Base-by-base conservation (phyloP, 75 land plant genomes). In the Picea sitchensis region DNA sequence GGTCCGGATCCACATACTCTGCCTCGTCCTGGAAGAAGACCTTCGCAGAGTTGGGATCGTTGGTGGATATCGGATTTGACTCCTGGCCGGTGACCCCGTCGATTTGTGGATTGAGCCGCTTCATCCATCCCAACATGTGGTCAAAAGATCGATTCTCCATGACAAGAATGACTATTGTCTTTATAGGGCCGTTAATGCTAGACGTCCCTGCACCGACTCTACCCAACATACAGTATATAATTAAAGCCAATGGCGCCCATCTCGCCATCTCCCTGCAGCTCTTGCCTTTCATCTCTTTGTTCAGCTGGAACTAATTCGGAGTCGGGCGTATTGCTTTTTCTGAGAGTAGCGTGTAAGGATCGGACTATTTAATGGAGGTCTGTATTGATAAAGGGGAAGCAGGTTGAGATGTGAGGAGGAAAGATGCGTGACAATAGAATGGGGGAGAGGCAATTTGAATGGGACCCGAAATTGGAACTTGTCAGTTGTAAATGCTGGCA, bases 101-200 rank as follows among this genome's bases (percentile, higher is more conserved):
- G 79, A 96, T 89, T 61, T 94, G 88, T 2, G 96, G 92, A 77
- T 92, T 92, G 59, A 94, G 84, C 65, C 80, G 67, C 80, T 94
- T 94, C 84, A 96, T 84, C 99, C 99, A 96, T 0, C 99, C 99
- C 1, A 96, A 83, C 92, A 96, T 94, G 87, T 96, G 99, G 80
- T 96, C 99, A 81, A 96, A 96, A 23, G 99, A 96, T 18, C 99
- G 88, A 81, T 96, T 96, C 84, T 96, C 99, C 87, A 90, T 88
- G 11, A 96, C 96, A 78, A 96, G 80, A 1, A 89, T 83, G 61
- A 89, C 91, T 31, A 89, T 75, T 2, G 86, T 89, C 77, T 88
- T 88, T 51, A 89, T 88, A 4, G 21, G 94, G 5, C 86, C 84
- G 12, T 61, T 21, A 11, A 80, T 75, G 59, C n/a, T 54, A 0